phyloP scores from a whole-genome alignment of 495 filamentous ascomycete genomes.

The Sabuloglossum arenarium region DNA sequence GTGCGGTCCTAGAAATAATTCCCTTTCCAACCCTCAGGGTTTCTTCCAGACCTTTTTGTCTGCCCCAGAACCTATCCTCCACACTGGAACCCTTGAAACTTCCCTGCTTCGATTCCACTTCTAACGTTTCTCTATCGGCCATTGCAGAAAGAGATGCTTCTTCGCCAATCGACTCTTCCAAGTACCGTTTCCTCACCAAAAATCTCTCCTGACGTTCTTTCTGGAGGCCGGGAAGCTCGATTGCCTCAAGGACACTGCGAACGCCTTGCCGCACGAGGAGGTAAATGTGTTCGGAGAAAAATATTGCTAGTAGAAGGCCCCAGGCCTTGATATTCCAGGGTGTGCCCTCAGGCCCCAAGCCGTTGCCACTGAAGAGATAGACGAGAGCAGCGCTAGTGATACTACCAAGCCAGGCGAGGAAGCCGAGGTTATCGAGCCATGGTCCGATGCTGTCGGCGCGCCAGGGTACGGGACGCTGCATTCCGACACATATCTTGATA shows the following conservation, averaged over 20 bases:
- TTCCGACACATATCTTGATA: constrained; percentile 81
- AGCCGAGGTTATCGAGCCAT: constrained; percentile 73
- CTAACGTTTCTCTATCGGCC: constrained; percentile 24
- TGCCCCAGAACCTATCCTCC: constrained; percentile 46
- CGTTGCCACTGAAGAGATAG: constrained; percentile 61
- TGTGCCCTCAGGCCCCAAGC: constrained; percentile 33
- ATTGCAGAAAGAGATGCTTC: constrained; percentile 14
- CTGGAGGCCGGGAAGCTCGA: constrained; percentile 66
- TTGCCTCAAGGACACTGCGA: constrained; percentile 44
- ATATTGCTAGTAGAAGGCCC: constrained; percentile 64
- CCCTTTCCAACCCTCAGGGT: constrained; percentile 32
- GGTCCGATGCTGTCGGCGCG: constrained; percentile 87
- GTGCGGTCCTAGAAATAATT: constrained; percentile 31
- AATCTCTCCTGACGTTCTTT: constrained; percentile 63
- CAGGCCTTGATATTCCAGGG: constrained; percentile 53
- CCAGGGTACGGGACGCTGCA: constrained; percentile 68
- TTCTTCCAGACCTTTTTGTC: constrained; percentile 41
- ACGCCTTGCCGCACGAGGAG: constrained; percentile 51
- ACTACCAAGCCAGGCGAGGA: constrained; percentile 81
- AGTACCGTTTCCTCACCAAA: constrained; percentile 45
- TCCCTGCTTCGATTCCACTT: constrained; percentile 48
- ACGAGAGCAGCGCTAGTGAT: constrained; percentile 67
- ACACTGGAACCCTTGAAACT: constrained; percentile 28
- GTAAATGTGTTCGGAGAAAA: constrained; percentile 77
- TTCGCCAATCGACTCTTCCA: constrained; percentile 37